Base-by-base conservation (phyloP, 2,329 filamentous ascomycete genomes). In the Colletotrichum sp. region DNA sequence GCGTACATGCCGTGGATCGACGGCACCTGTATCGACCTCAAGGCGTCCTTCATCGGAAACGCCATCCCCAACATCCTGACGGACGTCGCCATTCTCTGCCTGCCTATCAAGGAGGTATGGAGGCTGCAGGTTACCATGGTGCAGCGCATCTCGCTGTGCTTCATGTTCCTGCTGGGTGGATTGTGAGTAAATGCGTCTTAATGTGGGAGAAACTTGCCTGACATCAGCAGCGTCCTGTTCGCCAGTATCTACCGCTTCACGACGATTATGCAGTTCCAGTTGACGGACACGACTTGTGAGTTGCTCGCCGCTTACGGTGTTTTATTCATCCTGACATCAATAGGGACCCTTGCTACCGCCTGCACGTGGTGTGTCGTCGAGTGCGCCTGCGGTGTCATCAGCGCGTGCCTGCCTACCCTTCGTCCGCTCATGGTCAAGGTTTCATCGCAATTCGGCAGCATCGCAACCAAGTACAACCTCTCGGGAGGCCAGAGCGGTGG, bases 351-450 rank as follows among this genome's bases (percentile, higher is more conserved):
- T 5, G 82, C 81, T 16, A 79, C 78, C 13, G 75, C 82, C 3
- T 80, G 78, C 67, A 82, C 80, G 8, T 85, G 83, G 84, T 82
- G 82, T 75, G 75, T 84, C 2, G 79, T 85, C 32, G 84, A 85
- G 60, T 76, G 75, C 15, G 78, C 81, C 4, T 80, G 80, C 60
- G 86, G 84, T 68, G 82, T 87, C 34, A 86, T 88, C 74, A 84
- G 84, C 24, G 85, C 84, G 4, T 87, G 86, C 72, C 84, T 86
- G 1, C 86, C 86, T 7, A 86, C 86, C 0, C 81, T 87, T 30
- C 85, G 86, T n/a, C 84, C 85, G 36, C 68, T 75, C 24, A 64
- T 72, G 72, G 24, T 72, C 9, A 75, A 72, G 28, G 28, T 75
- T 24, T 72, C 72, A 28, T 57, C 68, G 12, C 68, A 75, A 39